These are phyloP conservation scores for Dothideomycetes sp. DNA, from an alignment of 2,329 filamentous ascomycete species.

Conservation along the genomic window DNA sequence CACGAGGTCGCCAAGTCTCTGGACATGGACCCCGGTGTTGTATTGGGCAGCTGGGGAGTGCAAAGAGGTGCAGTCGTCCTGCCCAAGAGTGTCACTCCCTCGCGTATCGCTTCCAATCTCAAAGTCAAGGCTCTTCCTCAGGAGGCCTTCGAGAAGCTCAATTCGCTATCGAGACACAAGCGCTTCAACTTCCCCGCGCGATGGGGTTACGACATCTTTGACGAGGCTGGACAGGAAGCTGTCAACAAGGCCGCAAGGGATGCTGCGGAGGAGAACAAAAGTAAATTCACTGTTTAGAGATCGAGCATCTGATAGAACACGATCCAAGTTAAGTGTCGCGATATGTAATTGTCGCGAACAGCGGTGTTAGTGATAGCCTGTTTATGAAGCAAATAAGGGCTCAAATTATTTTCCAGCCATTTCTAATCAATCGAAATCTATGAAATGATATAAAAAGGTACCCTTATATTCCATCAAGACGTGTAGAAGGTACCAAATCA, in stretches of 20 bases:
- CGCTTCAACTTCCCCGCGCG: conserved; percentile 31
- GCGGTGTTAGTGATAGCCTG: no score
- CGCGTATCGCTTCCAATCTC: conserved; percentile 40
- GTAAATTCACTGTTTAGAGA: conserved; percentile 24
- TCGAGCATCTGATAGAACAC: no score
- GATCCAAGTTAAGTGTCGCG: no score
- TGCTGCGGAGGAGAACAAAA: conserved; percentile 25
- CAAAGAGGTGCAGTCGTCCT: conserved; percentile 55
- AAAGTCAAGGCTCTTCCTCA: conserved; percentile 21
- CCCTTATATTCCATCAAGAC: no score
- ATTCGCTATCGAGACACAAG: conserved; percentile 31
- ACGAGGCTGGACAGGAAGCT: conserved; percentile 28
- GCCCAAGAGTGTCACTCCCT: conserved; percentile 58
- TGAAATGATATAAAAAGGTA: no score
- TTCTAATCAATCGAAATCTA: no score
- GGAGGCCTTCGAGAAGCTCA: conserved; percentile 25
- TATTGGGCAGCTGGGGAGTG: conserved; percentile 50
- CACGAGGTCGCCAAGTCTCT: conserved; percentile 50
- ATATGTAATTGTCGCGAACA: no score
- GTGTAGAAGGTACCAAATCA: no score
- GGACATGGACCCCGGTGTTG: conserved; percentile 41
- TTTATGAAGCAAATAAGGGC: no score
- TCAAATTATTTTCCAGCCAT: no score
- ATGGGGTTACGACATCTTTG: conserved; percentile 37
- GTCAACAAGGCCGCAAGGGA: conserved; percentile 24